Evolutionary conservation across 2,329 filamentous ascomycete species (phyloP).

Genomic region (Neofusicoccum parvum): DNA sequence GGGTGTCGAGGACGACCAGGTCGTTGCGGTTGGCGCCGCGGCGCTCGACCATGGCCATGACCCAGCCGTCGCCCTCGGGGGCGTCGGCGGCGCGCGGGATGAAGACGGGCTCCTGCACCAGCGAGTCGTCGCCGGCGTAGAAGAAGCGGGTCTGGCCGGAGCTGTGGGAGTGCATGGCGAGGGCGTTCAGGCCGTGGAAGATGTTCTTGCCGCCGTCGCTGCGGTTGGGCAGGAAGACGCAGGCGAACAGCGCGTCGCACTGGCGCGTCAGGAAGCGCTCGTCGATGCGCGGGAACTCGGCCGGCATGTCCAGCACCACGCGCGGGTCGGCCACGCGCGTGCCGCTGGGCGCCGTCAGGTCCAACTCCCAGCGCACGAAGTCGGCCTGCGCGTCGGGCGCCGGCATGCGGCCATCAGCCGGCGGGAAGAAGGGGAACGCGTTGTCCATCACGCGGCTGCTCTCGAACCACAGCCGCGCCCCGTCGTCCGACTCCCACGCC

Average conservation of each 20-base stretch:
- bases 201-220: slow-evolving; percentile 29
- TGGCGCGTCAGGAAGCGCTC: slow-evolving; percentile 41
- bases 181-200: slow-evolving; percentile 21
- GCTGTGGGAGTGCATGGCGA: slow-evolving; percentile 22
- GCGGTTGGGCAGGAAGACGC: slow-evolving; percentile 31
- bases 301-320: slow-evolving; percentile 36
- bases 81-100: slow-evolving; percentile 46
- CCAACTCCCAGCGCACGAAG: slow-evolving; percentile 41
- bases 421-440: slow-evolving; percentile 39
- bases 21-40: slow-evolving; percentile 30
- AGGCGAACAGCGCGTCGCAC: slow-evolving; percentile 36
- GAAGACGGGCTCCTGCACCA: slow-evolving; percentile 56
- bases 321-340: slow-evolving; percentile 31
- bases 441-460: slow-evolving; percentile 36
- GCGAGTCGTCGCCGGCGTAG: slow-evolving; percentile 34
- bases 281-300: slow-evolving; percentile 46
- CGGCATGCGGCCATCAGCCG: slow-evolving; percentile 32
- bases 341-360: slow-evolving; percentile 29
- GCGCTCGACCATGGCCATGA: slow-evolving; percentile 49
- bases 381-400: slow-evolving; percentile 36
- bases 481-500: slow-evolving; percentile 37
- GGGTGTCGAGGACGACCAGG: slow-evolving; percentile 41
- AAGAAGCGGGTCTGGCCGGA: slow-evolving; percentile 31
- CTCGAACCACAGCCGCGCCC: slow-evolving; percentile 33
- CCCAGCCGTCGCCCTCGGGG: slow-evolving; percentile 52